phyloP scores from a whole-genome alignment of 345 rosid species.

The Isatis tinctoria region DNA sequence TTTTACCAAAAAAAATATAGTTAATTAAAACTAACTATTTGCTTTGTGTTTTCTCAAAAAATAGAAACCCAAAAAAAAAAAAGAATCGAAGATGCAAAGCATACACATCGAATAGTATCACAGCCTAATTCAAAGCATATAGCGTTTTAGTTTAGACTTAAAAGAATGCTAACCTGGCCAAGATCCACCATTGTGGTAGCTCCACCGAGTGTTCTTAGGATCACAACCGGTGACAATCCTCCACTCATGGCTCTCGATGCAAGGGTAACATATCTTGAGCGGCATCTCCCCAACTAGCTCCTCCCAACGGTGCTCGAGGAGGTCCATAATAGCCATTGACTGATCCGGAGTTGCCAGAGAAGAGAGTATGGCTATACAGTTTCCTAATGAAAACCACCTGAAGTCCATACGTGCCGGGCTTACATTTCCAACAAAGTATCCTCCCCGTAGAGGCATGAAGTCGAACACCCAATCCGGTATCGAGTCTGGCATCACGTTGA shows the following conservation, averaged over 20 bases:
- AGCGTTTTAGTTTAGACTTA: not conserved
- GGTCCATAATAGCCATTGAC: slow-evolving; percentile 69
- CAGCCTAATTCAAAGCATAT: not conserved
- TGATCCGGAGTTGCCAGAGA: slow-evolving; percentile 64
- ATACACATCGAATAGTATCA: not conserved
- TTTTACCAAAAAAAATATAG: no score
- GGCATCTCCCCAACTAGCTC: slow-evolving; percentile 71
- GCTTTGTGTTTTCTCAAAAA: no score
- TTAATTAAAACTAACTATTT: no score
- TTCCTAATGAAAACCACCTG: slow-evolving; percentile 62
- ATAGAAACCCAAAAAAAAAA: no score
- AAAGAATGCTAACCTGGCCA: slow-evolving; percentile 53
- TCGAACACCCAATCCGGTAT: slow-evolving; percentile 67
- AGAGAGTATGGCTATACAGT: slow-evolving; percentile 52
- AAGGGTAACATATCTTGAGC: slow-evolving; percentile 52
- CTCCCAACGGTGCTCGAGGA: slow-evolving; percentile 59
- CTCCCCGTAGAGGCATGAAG: slow-evolving; percentile 64
- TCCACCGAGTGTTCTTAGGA: slow-evolving; percentile 65
- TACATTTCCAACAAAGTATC: slow-evolving; percentile 69
- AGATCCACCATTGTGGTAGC: slow-evolving; percentile 66
- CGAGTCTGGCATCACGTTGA: slow-evolving; percentile 59
- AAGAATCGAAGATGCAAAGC: not conserved
- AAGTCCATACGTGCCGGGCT: slow-evolving; percentile 79
- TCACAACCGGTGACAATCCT: slow-evolving; percentile 57
- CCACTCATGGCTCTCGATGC: slow-evolving; percentile 60